Base-by-base conservation (phyloP, 192 early-diverging fungal genomes). In the Diversispora eburnea region DNA sequence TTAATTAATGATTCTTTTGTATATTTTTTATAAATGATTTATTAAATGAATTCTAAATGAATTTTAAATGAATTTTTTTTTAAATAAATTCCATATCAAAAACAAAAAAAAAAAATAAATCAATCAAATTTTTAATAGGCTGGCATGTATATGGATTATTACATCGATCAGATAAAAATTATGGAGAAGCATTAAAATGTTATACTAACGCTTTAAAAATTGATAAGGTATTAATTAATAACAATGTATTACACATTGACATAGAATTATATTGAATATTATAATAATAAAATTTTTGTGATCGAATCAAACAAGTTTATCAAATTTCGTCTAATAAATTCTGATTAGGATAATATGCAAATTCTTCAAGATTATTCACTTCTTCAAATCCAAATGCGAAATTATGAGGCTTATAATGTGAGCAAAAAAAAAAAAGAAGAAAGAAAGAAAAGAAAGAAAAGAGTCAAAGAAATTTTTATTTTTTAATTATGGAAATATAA, bases 81-180 rank as follows among this genome's bases (percentile, higher is more conserved):
- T 33, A 33, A 33, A 33, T 33, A 2, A 33, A 33, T 33, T 33
- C 25, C 25, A 33, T 33, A 0, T 54, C n/a, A 17, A 54, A 17
- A 51, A 51, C 2, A 12, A 2, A 51, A 12, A 54, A 54, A 54
- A 54, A 10, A 17, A 54, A 54, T 54, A 17, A 58, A 54, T 49
- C 0, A 56, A 57, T 46, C 39, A 54, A 41, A 47, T 75, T 43
- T 63, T 72, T 17, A 25, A 48, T 69, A 91, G 91, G 91, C 78
- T 99, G 97, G 97, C 97, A 99, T 76, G 92, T 98, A 19, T 94
- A 89, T 78, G 97, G 97, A 15, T 81, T 99, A n/a, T 80, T 97
- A 58, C 86, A 96, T 79, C 91, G 95, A 39, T 85, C 85, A 46
- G 95, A 98, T 79, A 92, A 92, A 76, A 96, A 99, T 74, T 97